Evolutionary conservation across 768 basidiomycete genomes (phyloP).

Genomic region (Hericium alpestre): DNA sequence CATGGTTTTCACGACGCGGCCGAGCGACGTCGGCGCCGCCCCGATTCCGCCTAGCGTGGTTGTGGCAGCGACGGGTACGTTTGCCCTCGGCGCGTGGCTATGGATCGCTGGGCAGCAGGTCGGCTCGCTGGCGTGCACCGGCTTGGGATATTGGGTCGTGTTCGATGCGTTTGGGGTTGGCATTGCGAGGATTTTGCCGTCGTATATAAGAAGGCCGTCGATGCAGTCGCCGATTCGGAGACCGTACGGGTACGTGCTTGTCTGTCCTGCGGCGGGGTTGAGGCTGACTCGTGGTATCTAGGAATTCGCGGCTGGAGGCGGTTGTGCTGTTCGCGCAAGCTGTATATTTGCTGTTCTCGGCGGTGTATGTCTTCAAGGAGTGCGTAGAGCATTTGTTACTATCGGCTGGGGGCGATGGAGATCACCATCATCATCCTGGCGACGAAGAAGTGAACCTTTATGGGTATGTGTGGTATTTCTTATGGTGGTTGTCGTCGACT

Average conservation of each 20-base stretch:
- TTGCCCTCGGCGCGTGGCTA: slow-evolving; percentile 57
- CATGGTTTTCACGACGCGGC: background rate
- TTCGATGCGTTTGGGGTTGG: slow-evolving; percentile 85
- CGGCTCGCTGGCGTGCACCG: slow-evolving; percentile 80
- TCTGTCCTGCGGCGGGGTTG: background rate
- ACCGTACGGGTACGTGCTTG: slow-evolving; percentile 53
- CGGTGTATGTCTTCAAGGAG: slow-evolving; percentile 95
- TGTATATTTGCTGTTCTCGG: slow-evolving; percentile 89
- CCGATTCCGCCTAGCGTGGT: slow-evolving; percentile 8
- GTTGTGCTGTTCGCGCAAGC: slow-evolving; percentile 78
- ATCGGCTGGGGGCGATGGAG: slow-evolving; percentile 40
- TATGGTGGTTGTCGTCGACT: slow-evolving; percentile 1
- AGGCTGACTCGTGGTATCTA: slow-evolving; percentile 16
- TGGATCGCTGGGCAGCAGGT: slow-evolving; percentile 88
- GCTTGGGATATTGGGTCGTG: slow-evolving; percentile 91
- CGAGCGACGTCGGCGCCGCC: background rate
- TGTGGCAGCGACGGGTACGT: slow-evolving; percentile 29
- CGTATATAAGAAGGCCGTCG: slow-evolving; percentile 28
- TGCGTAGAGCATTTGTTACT: slow-evolving; percentile 86
- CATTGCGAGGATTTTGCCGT: slow-evolving; percentile 35
- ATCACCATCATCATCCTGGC: slow-evolving; percentile 63
- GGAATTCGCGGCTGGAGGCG: slow-evolving; percentile 58
- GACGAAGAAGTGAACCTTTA: slow-evolving; percentile 32
- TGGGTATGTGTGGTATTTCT: slow-evolving; percentile 24
- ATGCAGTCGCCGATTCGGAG: slow-evolving; percentile 24